phyloP scores from a whole-genome alignment of 768 basidiomycete species.

The Hygrocybe punicea region DNA sequence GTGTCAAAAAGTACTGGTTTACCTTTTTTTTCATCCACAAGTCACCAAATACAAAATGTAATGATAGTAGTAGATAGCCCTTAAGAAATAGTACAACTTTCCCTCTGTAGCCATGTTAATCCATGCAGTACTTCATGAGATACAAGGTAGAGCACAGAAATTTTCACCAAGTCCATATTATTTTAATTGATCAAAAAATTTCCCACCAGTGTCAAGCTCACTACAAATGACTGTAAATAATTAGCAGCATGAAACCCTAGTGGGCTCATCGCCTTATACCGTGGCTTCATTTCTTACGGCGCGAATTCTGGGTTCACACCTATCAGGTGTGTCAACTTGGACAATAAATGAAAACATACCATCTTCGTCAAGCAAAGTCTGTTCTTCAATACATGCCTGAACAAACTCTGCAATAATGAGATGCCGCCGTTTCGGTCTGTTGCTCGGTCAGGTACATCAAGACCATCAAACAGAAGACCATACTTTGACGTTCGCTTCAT shows the following conservation, averaged over 20 bases:
- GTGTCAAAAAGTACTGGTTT: too few relatives aligned
- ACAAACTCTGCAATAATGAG: slow-evolving; percentile 78
- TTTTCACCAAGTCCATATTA: too few relatives aligned
- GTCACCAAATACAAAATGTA: too few relatives aligned
- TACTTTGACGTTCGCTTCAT: slow-evolving; percentile 71
- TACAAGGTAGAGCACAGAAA: too few relatives aligned
- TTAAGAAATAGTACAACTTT: too few relatives aligned
- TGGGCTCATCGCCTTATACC: not conserved
- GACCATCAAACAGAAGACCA: slow-evolving; percentile 21
- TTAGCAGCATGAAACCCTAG: not conserved
- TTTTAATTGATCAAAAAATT: too few relatives aligned
- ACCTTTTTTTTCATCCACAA: too few relatives aligned
- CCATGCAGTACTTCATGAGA: too few relatives aligned
- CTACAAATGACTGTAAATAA: too few relatives aligned
- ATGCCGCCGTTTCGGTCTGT: slow-evolving; percentile 76
- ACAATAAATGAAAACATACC: slow-evolving; percentile 43
- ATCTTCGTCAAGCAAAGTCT: slow-evolving; percentile 79
- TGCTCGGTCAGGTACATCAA: slow-evolving; percentile 13
- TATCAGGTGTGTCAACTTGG: not conserved
- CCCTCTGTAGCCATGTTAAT: too few relatives aligned
- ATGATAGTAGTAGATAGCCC: too few relatives aligned
- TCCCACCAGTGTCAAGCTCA: too few relatives aligned
- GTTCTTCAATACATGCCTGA: slow-evolving; percentile 75
- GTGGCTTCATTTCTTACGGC: not conserved
- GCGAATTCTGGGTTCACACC: not conserved